Evolutionary conservation across 441 rosid species (phyloP), one percentile per base, ranked within the genome.

Genomic region (Pelargonium citronellum): DNA sequence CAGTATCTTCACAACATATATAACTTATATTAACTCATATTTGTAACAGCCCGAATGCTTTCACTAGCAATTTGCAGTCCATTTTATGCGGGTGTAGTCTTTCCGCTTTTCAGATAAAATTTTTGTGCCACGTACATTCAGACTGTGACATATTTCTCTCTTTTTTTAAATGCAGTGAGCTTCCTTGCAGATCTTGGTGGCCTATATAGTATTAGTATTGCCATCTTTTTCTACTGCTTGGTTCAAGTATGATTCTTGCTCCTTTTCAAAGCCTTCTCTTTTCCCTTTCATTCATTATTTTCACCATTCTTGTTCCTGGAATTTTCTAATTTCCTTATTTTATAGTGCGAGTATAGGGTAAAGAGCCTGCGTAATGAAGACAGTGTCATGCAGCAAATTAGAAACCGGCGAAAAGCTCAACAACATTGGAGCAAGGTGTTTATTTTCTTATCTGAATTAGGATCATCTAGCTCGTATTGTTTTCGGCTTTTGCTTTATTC

Each of bases 161-260:
- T 47, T 72, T 66, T 73, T 71, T 68, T 44, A 70, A 49, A 73
- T 84, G 89, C 91, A 95, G 99, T 95, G 82, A 86, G 95, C 87
- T 92, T 95, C 87, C 91, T 95, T 67, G 99, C 99, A 0, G 98
- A 95, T 78, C 96, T 95, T 77, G 99, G 99, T 77, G 99, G 99
- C 74, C 83, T 95, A 67, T 95, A 86, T 81, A 92, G 99, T 89
- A 79, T 95, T 75, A 90, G 96, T 75, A 83, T 90, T 75, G 91
- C 89, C 77, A 84, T 95, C 74, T 95, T 95, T 82, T 88, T 90
- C 87, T 95, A 85, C 86, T 75, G 87, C 69, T 80, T 92, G 81
- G 97, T 89, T 74, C 99, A 95, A 81, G 99, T 95, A 83, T 69
- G 78, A 69, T 72, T 73, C 69, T 62, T 70, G 15, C 58, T 67